Evolutionary conservation across 2,329 filamentous ascomycete species (phyloP), one percentile per base, ranked within the genome.

Genomic region (Drechmeria coniospora): DNA sequence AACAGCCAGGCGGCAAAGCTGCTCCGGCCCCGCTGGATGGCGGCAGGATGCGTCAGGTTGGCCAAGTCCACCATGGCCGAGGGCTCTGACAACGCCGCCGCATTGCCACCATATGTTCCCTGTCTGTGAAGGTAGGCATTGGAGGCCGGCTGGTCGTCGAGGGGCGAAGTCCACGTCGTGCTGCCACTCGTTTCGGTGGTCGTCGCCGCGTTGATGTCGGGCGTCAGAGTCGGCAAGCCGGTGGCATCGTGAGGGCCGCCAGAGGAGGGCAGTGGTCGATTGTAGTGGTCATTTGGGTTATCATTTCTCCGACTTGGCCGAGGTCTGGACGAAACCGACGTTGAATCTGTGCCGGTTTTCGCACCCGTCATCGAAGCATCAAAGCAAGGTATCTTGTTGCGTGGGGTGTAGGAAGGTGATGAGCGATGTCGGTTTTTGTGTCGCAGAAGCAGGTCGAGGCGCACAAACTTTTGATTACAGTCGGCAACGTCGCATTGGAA

Each of bases 401-500:
- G 49, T 5, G 63, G 62, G 3, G 57, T 54, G 32, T 66, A 66
- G n/a, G n/a, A n/a, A n/a, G n/a, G n/a, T 0, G 59, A 57, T 11
- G 67, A 59, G 3, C 65, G 72, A 43, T 79, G 74, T 16, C 74
- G 65, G 47, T 74, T 75, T 42, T 68, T 65, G 49, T 79, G 74
- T 21, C 74, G 69, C 26, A 76, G 63, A 38, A 82, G 71, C 22
- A 87, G 63, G 48, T 87, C 81, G 42, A 78, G 74, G 26, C 81
- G 73, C 21, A 87, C 80, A 46, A 87, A 90, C 35, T 72, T 68
- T 34, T 81, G 75, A 32, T 72, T 67, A 52, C 81, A 90, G 33
- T 74, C 76, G 7, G 72, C 68, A 31, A 79, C 71, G 48, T 84
- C 76, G 56, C 81, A 90, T 31, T 62, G 61, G 50, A 78, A 86